Base-by-base conservation (phyloP, 1,284 basidiomycete genomes). In the Apiotrichum brassicae region DNA sequence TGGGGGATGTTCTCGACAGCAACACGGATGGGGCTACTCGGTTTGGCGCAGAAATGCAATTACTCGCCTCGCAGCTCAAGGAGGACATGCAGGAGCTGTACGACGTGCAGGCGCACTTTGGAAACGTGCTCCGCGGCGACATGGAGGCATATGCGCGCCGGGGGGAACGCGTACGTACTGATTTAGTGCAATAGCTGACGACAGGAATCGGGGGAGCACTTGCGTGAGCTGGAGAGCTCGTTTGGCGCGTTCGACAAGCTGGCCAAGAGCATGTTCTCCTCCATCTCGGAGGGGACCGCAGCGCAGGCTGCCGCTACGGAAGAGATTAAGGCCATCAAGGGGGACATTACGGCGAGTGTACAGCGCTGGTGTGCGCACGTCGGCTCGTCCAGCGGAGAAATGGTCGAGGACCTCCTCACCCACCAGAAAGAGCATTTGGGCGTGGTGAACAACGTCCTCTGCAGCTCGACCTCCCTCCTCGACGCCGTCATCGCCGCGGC, bases 21-120 rank as follows among this genome's bases (percentile, higher is more conserved):
- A 94, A 92, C 62, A 75, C 82, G 1, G 79, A 81, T 53, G 77
- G 79, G 1, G 84, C 88, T 8, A 74, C 78, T 1, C 76, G 76
- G 23, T 83, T 86, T 55, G 81, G 83, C 14, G 73, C 76, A 14
- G 67, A 75, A 0, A 76, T 93, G 48, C 77, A 79, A 9, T 66
- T 76, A 3, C 79, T 79, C 47, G 76, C 91, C 3, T 76, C 80
- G 13, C 81, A 81, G 25, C 85, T 91, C 56, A 70, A 80, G 51
- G 78, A 80, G 49, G 74, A 77, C 8, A 78, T 84, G 6, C 73
- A 76, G 1, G 51, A 60, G 40, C 53, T 74, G 26, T 77, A 82
- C 52, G 78, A 76, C 23, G 74, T 80, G 0, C 70, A 72, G 41
- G 57, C 48, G 19, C 54, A 63, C 18, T 66, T 70, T 42, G 66